Evolutionary conservation across 169 alveolate genomes (phyloP), one percentile per base, ranked within the genome.

Genomic region (Plasmodium inui): DNA sequence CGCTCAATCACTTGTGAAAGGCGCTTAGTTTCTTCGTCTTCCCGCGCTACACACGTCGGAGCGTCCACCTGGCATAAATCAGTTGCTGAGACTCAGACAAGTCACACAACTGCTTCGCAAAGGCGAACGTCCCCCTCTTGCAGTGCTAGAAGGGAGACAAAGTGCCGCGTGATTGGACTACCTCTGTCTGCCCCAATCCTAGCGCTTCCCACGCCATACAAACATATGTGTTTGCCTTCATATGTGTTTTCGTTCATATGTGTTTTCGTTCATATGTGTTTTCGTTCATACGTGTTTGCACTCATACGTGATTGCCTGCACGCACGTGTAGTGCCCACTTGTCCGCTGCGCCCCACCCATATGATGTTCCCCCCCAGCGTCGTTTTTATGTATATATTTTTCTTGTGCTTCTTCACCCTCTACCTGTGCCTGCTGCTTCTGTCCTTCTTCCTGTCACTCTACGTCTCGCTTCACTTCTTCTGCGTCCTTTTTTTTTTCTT

Each of bases 381-480:
- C 57, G 50, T 61, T 61, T 82, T 53, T 57, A 82, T 82, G 90
- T 82, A 82, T 34, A 57, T 82, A 55, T 82, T 82, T 57, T 82
- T 82, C 72, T 41, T 82, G 2, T 26, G 70, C 5, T 82, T 82
- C 37, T 82, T 82, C 73, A 82, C 80, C 57, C 46, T 82, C 39
- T 82, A 53, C 79, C 90, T 82, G 22, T 70, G 61, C 26, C 26
- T 61, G 61, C 90, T 82, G 17, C 19, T 82, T 26, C 37, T 82
- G 53, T 82, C 90, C 28, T 82, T 82, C 72, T 82, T 82, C 90
- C 37, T 82, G 76, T 53, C 90, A 1, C 61, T 82, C 46, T 82
- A 70, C 22, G 37, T 72, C 53, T 83, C 92, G 7, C 67, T 83
- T 70, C 74, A 67, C 50, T 70, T 83, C 67, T 41, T 70, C 17